Conservation (phyloP, 140 eudicot genomes). For the Cichorium intybus region DNA sequence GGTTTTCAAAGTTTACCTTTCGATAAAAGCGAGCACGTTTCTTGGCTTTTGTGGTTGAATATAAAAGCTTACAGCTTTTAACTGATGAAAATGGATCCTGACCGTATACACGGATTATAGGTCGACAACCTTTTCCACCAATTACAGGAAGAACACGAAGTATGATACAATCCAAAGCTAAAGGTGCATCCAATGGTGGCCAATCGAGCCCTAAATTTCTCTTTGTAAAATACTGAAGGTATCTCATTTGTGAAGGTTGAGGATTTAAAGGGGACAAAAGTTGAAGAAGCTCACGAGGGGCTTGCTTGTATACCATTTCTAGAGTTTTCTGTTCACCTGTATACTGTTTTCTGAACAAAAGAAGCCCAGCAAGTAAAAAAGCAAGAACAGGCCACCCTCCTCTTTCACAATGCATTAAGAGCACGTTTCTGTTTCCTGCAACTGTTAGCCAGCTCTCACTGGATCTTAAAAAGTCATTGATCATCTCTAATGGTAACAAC, state of each 20-base stretch:
- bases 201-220: conserved; percentile 73
- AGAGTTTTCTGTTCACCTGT: conserved; percentile 91
- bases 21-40: conserved; percentile 51
- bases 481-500: conserved; percentile 71
- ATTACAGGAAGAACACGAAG: conserved; percentile 70
- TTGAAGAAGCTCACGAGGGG: conserved; percentile 74
- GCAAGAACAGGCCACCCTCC: conserved; percentile 99
- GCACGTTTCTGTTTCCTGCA: conserved; percentile 67
- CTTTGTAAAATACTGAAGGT: conserved; percentile 83
- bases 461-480: conserved; percentile 71
- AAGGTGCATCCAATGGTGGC: conserved; percentile 77
- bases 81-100: conserved; percentile 56
- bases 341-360: conserved; percentile 68
- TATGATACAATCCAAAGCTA: conserved; percentile 71
- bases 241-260: conserved; percentile 84
- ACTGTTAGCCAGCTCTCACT: conserved; percentile 82
- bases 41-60: conserved; percentile 50
- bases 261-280: conserved; percentile 79
- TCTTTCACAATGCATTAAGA: conserved; percentile 87
- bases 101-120: conserved; percentile 84
- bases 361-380: conserved; percentile 86
- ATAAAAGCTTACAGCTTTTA: conserved; percentile 65
- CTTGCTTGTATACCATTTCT: conserved; percentile 94
- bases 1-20: conserved; percentile 46
- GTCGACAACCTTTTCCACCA: conserved; percentile 79